Base-by-base conservation (phyloP, 139 green algal species). In the Desmodesmus armatus region DNA sequence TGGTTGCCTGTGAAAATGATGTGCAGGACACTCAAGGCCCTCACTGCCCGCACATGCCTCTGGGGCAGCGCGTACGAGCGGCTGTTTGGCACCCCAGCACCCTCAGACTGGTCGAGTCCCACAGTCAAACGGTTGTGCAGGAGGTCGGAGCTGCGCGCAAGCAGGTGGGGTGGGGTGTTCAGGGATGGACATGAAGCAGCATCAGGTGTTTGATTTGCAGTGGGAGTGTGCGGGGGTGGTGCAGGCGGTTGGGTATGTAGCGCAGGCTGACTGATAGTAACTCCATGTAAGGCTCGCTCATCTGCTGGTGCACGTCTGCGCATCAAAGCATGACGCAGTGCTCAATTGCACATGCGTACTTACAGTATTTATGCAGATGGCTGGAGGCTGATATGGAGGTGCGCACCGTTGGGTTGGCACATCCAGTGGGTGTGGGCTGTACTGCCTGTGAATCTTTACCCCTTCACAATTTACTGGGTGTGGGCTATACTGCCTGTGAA, bases 111-210 rank as follows among this genome's bases (percentile, higher is more conserved):
- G 82, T 40, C 58, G 3, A 17, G 47, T 0, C 62, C 75, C 15
- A 82, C 87, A n/a, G 78, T 91, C 3, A 84, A 88, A n/a, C 85
- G 90, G 53, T 29, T 88, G 73, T 93, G 90, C 85, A 72, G 90
- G 47, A 53, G 87, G 21, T 88, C 77, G 4, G 82, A 93, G 85
- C 73, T 93, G 39, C 82, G 82, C 0, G 87, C 85, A 3, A 82
- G 85, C 6, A 62, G 90, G 31, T 82, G 37, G 2, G 75, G 33
- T n/a, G n/a, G n/a, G n/a, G n/a, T n/a, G n/a, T n/a, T n/a, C n/a
- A n/a, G n/a, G n/a, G n/a, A n/a, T n/a, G n/a, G n/a, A n/a, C n/a
- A n/a, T n/a, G n/a, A n/a, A n/a, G n/a, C n/a, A n/a, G n/a, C n/a
- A n/a, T n/a, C n/a, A n/a, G n/a, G n/a, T n/a, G n/a, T n/a, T n/a